Conservation (phyloP, 1,284 basidiomycete genomes). For the Cryptococcus sp. region DNA sequence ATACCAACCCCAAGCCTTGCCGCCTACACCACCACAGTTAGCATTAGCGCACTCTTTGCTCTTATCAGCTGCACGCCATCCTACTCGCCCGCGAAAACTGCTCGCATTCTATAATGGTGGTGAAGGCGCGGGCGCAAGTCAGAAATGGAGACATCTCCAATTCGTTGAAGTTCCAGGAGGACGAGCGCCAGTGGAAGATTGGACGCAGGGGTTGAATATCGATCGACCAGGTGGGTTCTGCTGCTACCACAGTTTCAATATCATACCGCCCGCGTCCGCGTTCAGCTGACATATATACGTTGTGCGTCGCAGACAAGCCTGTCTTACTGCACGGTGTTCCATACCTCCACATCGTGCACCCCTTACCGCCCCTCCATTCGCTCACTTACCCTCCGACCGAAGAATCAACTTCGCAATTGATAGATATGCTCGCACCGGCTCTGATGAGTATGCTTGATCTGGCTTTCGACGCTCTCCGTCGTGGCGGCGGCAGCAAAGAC, state of each 20-base stretch:
- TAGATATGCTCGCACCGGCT: constrained; percentile 61
- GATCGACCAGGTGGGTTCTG: constrained; percentile 61
- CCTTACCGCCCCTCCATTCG: constrained; percentile 52
- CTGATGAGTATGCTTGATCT: constrained; percentile 77
- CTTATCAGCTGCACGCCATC: constrained; percentile 62
- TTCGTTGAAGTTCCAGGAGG: constrained; percentile 64
- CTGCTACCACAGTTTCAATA: neutral
- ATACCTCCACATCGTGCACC: constrained; percentile 74
- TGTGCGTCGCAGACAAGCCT: constrained; percentile 61
- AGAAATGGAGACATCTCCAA: constrained; percentile 83
- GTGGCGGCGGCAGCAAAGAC: constrained; percentile 33
- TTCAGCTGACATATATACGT: neutral
- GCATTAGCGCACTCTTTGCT: constrained; percentile 71
- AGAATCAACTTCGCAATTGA: constrained; percentile 53
- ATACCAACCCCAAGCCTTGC: constrained; percentile 65
- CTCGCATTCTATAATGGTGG: constrained; percentile 89
- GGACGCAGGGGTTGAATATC: constrained; percentile 62
- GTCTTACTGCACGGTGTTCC: constrained; percentile 68
- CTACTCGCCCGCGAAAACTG: constrained; percentile 57
- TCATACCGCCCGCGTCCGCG: neutral
- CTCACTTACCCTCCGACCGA: constrained; percentile 57
- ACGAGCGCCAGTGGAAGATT: constrained; percentile 70
- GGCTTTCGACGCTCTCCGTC: constrained; percentile 64
- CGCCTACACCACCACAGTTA: constrained; percentile 73
- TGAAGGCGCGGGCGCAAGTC: constrained; percentile 77